A percentile compares a stretch with the other conserved stretches of the same genome.
These are phyloP conservation scores for Scheffersomyces stambukii DNA, from an alignment of 1,139 yeast genomes.

Conservation along the genomic window DNA sequence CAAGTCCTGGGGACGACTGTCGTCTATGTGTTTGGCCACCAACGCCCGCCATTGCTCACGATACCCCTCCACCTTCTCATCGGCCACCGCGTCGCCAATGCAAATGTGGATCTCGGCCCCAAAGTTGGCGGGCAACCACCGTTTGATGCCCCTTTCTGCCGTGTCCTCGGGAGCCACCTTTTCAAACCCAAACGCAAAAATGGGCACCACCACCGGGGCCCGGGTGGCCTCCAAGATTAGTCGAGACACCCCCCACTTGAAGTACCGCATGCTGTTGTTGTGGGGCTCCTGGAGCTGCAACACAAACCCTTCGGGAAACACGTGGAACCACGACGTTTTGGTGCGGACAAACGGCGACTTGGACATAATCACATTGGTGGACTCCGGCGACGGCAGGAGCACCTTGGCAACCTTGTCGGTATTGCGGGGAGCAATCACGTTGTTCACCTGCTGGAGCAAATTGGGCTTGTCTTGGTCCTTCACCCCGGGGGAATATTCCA, in stretches of 20 bases:
- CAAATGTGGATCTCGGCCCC: constrained; percentile 67
- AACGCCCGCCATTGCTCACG: constrained; percentile 67
- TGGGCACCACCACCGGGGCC: constrained; percentile 88
- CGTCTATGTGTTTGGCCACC: constrained; percentile 50
- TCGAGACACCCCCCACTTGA: constrained; percentile 93
- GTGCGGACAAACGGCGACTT: constrained; percentile 48
- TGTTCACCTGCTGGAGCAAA: constrained; percentile 30
- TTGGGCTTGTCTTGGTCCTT: constrained; percentile 24
- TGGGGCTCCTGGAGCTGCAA: constrained; percentile 79
- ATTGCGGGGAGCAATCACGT: constrained; percentile 8
- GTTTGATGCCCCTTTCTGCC: constrained; percentile 47
- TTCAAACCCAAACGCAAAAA: constrained; percentile 83
- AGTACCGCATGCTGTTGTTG: constrained; percentile 82
- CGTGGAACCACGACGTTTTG: constrained; percentile 85
- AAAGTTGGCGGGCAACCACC: constrained; percentile 60
- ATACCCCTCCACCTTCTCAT: constrained; percentile 51
- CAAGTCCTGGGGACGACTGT: constrained; percentile 52
- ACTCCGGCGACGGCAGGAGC: constrained; percentile 27
- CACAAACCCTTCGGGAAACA: constrained; percentile 94
- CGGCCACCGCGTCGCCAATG: constrained; percentile 71
- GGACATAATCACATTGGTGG: constrained; percentile 32
- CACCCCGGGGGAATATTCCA: constrained; percentile 41
- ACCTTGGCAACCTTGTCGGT: constrained; percentile 17
- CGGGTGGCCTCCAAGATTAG: constrained; percentile 75
- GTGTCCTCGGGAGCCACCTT: constrained; percentile 78